Evolutionary conservation across 2,329 filamentous ascomycete genomes (phyloP), one percentile per base, ranked within the genome.

Genomic region (Colletotrichum neosansevieriae): DNA sequence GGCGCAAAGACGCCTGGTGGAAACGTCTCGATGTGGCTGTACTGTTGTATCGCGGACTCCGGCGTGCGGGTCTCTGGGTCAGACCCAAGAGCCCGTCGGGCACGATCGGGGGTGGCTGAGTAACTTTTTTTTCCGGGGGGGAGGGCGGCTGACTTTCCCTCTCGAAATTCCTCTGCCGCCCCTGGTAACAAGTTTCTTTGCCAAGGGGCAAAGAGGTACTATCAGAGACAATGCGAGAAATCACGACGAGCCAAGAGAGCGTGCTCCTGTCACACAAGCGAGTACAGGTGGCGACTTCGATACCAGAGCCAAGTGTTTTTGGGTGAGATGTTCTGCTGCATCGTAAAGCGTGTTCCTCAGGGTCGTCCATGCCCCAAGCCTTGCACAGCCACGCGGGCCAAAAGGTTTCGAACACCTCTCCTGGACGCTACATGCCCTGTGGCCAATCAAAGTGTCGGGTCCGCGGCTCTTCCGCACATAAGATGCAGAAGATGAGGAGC

Each of bases 361-460:
- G 40, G 32, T 9, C 53, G 21, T 44, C 24, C 58, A 40, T 44
- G 17, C 50, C 24, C 58, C 50, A 63, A 67, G 53, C 53, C 60
- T 64, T 53, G 64, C 64, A 67, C 59, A 67, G 64, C 60, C 64
- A 67, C 60, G 38, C 64, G 51, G 64, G 45, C 32, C 47, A 40
- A 17, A 29, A 47, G 21, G 44, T 50, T 62, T 67, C 42, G 32
- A 67, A 32, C 13, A 36, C 34, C 32, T 56, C 21, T 58, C 47
- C 36, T 24, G 59, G 15, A 44, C 44, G 24, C 50, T 36, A 34
- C 17, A 58, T 12, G 24, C 44, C 56, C 36, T 45, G 42, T 45
- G 29, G 11, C 63, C 63, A 67, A 63, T 63, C 63, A 63, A 57
- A 17, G 24, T 15, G 38, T 49, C 50, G 36, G 29, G 6, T 17